Evolutionary conservation across 208 protist genomes (phyloP).

Genomic region (Crithidia sp.): DNA sequence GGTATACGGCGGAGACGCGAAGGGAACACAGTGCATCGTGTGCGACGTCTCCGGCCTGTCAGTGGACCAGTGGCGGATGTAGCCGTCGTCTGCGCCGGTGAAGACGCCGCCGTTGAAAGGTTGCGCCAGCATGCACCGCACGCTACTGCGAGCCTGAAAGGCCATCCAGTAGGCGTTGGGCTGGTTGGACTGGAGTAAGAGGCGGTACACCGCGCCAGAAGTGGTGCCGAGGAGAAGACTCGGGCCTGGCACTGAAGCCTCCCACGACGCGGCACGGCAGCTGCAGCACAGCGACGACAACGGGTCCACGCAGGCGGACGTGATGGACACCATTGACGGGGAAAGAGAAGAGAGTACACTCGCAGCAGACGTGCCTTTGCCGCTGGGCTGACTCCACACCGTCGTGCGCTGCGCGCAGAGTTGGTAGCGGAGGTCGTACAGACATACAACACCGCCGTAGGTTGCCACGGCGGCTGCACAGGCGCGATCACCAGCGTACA

Average conservation of each 20-base stretch:
- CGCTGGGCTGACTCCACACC: not conserved
- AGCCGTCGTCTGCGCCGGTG: conserved; percentile 71
- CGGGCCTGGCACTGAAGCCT: conserved; percentile 23
- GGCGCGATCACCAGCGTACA: conserved; percentile 31
- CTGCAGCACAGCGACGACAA: conserved; percentile 26
- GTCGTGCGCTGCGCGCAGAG: conserved; percentile 38
- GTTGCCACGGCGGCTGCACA: conserved; percentile 54
- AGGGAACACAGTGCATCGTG: conserved; percentile 46
- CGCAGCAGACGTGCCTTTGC: not conserved
- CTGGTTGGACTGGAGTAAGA: conserved; percentile 22
- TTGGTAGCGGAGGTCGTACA: conserved; percentile 79
- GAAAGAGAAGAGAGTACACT: no score
- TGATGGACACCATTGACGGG: conserved; percentile 29
- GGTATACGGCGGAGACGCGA: conserved; percentile 40
- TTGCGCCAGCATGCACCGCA: conserved; percentile 57
- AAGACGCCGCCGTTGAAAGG: conserved; percentile 49
- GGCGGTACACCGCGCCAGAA: conserved; percentile 30
- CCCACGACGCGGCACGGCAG: conserved; percentile 18
- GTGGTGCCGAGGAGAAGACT: conserved; percentile 58
- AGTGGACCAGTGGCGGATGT: conserved; percentile 62
- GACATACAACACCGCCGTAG: conserved; percentile 43
- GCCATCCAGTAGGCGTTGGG: conserved; percentile 25
- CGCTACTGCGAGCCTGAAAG: conserved; percentile 14
- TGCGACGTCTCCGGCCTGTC: conserved; percentile 35
- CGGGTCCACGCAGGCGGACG: conserved; percentile 43